A percentile compares a stretch with the other conserved stretches of the same genome.
Evolutionary conservation across 768 basidiomycete genomes (phyloP).

Genomic region (Leucocoprinus sp.): DNA sequence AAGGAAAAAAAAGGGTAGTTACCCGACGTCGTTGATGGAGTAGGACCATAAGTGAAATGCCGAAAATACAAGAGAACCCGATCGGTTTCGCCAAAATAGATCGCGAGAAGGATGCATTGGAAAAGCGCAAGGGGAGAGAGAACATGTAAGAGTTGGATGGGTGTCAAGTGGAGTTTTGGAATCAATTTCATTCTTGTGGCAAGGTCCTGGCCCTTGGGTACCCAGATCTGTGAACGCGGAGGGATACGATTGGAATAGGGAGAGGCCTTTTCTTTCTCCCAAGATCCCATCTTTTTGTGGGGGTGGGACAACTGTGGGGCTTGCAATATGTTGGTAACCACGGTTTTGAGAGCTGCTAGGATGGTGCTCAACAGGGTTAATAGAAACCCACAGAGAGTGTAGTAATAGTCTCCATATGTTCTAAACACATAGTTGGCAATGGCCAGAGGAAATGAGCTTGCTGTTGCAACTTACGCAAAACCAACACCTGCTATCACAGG

Average conservation of each 20-base stretch:
- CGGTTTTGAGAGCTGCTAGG: conserved; percentile 89
- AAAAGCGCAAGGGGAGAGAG: conserved; percentile 91
- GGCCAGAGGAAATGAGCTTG: not conserved
- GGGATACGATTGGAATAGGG: not conserved
- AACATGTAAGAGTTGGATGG: conserved; percentile 80
- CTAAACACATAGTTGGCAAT: conserved; percentile 27
- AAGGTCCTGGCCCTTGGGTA: conserved; percentile 1
- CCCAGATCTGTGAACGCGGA: not conserved
- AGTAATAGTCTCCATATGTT: conserved; percentile 94
- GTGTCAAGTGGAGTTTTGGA: conserved; percentile 31
- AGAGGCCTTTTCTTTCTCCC: not conserved
- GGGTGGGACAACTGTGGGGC: conserved; percentile 3
- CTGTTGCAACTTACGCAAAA: conserved; percentile 57
- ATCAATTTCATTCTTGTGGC: conserved; percentile 13
- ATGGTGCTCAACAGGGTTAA: conserved; percentile 87
- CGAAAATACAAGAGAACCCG: not conserved
- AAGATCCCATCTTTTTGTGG: not conserved
- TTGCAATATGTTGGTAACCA: conserved; percentile 75
- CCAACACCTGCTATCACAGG: conserved; percentile 89
- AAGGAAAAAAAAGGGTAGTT: not conserved
- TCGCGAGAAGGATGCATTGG: conserved; percentile 74
- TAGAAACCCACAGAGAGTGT: conserved; percentile 74
- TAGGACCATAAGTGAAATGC: conserved; percentile 17
- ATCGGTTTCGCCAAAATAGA: conserved; percentile 72
- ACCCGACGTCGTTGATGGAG: conserved; percentile 20